These are phyloP conservation scores for Paramecium octaurelia DNA, from an alignment of 73 alveolate genomes.

Conservation along the genomic window DNA sequence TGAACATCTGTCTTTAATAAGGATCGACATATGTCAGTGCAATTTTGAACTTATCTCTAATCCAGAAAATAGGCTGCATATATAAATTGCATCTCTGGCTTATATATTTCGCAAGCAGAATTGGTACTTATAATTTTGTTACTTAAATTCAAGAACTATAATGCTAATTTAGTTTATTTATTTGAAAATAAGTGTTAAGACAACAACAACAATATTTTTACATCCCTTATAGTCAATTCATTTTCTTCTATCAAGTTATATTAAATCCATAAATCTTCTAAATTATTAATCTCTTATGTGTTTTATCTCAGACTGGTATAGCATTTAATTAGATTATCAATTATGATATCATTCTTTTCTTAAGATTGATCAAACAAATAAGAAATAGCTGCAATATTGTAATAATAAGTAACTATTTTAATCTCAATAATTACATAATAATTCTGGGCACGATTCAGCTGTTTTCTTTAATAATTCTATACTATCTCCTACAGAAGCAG, in stretches of 20 bases:
- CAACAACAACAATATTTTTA: background rate
- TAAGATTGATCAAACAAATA: background rate
- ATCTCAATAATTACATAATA: background rate
- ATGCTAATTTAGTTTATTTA: background rate
- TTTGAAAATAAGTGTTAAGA: background rate
- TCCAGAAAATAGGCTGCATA: conserved; percentile 30
- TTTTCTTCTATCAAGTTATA: background rate
- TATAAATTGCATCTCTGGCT: background rate
- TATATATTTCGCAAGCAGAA: background rate
- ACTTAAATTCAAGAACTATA: background rate
- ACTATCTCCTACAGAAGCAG: background rate
- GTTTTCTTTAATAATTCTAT: background rate
- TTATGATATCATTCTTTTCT: background rate
- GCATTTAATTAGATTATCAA: background rate
- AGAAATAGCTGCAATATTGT: background rate
- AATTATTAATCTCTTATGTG: background rate
- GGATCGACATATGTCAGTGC: background rate
- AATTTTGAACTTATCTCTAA: background rate
- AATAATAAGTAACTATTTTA: background rate
- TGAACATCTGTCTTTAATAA: background rate
- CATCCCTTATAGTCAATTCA: background rate
- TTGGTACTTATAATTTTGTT: background rate
- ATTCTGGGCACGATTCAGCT: background rate
- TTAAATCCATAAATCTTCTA: background rate
- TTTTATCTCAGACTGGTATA: background rate